Percentiles rank a stretch among this genome's conserved stretches.
These are phyloP conservation scores for Aphanomyces cochlioides DNA, from an alignment of 352 stramenopile genomes.

Conservation along the genomic window DNA sequence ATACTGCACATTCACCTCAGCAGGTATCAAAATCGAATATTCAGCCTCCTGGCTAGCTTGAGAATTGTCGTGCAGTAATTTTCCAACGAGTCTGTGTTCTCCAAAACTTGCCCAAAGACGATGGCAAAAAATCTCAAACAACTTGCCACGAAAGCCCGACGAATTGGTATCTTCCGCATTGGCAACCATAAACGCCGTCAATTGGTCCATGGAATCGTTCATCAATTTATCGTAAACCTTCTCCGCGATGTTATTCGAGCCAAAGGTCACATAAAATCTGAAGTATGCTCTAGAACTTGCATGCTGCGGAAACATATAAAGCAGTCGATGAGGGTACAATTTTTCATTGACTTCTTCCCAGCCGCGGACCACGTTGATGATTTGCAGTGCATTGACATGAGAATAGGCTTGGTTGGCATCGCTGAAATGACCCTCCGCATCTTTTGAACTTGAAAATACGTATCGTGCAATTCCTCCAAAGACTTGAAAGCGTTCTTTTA, in stretches of 20 bases:
- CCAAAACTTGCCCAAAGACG: neutral
- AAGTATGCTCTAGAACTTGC: neutral
- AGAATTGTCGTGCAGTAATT: no score
- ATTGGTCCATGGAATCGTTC: neutral
- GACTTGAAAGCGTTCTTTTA: neutral
- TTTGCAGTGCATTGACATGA: neutral
- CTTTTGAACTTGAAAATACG: neutral
- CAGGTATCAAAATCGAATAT: no score
- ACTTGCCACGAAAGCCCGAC: neutral
- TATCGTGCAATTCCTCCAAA: neutral
- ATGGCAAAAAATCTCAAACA: constrained; percentile 6
- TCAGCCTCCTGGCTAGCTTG: neutral
- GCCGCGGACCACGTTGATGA: neutral
- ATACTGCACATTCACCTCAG: no score
- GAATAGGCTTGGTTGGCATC: neutral
- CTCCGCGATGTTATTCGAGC: neutral
- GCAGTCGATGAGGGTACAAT: neutral
- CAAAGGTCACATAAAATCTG: neutral
- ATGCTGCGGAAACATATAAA: neutral
- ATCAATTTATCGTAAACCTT: neutral
- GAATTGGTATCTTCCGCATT: neutral
- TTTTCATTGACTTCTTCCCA: neutral
- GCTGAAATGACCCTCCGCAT: neutral
- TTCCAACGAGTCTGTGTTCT: neutral
- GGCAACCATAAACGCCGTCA: neutral